These are phyloP conservation scores for Fusarium citri DNA, from an alignment of 2,329 filamentous ascomycete genomes.

Conservation along the genomic window DNA sequence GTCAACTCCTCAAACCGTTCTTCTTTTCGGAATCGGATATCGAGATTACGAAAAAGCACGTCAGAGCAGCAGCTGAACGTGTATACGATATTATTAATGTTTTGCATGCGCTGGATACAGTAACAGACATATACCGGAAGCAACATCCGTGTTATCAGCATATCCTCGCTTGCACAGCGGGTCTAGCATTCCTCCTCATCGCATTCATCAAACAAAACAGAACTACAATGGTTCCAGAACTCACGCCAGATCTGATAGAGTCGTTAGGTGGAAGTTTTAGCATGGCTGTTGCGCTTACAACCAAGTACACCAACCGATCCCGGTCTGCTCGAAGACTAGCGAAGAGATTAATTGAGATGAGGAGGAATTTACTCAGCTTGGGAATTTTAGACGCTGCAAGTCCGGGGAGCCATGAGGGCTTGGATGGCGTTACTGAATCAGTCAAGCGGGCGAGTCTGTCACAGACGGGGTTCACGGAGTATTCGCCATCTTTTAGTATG, in stretches of 20 bases:
- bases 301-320: conserved; percentile 18
- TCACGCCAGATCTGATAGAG: conserved; percentile 16
- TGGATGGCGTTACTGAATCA: conserved; percentile 21
- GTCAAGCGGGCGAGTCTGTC: conserved; percentile 11
- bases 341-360: conserved; percentile 25
- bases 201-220: conserved; percentile 35
- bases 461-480: conserved; percentile 6
- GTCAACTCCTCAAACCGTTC: conserved; percentile 23
- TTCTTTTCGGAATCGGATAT: conserved; percentile 33
- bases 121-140: conserved; percentile 25
- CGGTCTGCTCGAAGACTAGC: conserved; percentile 20
- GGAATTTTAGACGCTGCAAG: conserved; percentile 12
- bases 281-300: conserved; percentile 25
- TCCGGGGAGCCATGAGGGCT: conserved; percentile 10
- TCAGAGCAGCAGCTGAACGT: conserved; percentile 20
- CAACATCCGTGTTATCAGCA: conserved; percentile 33
- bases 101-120: conserved; percentile 10
- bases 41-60: conserved; percentile 24
- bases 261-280: conserved; percentile 24
- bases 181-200: conserved; percentile 23
- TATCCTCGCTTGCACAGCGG: conserved; percentile 22
- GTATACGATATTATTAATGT: conserved; percentile 30
- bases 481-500: conserved; percentile 17
- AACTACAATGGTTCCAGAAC: conserved; percentile 10
- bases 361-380: conserved; percentile 10